A percentile compares a stretch with the other conserved stretches of the same genome.
These are phyloP conservation scores for Arthrinium phaeospermum DNA, from an alignment of 2,329 filamentous ascomycete species.

Conservation along the genomic window DNA sequence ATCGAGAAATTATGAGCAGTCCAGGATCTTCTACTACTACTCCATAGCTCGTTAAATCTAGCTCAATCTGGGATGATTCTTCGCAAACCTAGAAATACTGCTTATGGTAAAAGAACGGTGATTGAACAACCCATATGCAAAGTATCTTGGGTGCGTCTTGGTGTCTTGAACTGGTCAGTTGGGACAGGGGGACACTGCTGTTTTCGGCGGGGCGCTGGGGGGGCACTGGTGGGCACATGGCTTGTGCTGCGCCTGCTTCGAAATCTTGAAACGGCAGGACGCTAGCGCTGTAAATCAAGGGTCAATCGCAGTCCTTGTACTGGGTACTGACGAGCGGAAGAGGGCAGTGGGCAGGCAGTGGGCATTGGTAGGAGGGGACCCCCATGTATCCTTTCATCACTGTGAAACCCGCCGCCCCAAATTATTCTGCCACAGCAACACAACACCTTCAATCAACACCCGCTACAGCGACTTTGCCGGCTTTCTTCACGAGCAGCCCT, in stretches of 20 bases:
- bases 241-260: slow-evolving; percentile 20
- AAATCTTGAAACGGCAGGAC: slow-evolving; percentile 10
- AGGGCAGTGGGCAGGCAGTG: neutral
- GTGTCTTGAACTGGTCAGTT: neutral
- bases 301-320: neutral
- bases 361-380: neutral
- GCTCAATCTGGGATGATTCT: neutral
- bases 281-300: slow-evolving; percentile 3
- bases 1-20: neutral
- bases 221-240: slow-evolving; percentile 15
- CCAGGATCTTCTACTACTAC: neutral
- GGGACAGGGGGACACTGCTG: neutral
- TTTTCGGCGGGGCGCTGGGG: neutral
- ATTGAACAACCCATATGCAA: neutral
- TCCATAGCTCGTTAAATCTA: neutral
- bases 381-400: slow-evolving; percentile 16
- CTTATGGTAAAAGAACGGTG: neutral
- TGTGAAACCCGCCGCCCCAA: slow-evolving; percentile 15
- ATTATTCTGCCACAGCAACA: neutral
- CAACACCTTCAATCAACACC: slow-evolving; percentile 11
- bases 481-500: neutral
- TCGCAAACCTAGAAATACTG: neutral
- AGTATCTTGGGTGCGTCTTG: neutral
- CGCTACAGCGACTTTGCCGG: neutral
- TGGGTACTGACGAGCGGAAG: neutral